Conservation (phyloP, 352 stramenopile genomes). For the Phytophthora foliorum region DNA sequence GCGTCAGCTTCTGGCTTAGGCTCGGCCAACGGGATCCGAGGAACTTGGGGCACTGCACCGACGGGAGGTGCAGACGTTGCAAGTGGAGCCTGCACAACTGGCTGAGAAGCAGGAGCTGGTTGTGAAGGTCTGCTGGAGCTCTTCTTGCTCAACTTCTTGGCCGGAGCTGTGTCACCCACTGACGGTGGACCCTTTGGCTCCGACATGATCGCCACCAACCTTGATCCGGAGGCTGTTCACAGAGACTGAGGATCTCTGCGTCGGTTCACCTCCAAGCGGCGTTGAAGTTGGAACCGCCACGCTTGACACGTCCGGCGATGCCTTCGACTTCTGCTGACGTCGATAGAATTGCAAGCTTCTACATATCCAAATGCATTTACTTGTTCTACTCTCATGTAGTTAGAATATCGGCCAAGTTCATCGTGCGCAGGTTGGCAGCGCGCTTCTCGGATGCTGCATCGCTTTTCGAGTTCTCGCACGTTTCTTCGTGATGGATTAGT, state of each 20-base stretch:
- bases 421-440: constrained; percentile 2
- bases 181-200: constrained; percentile 43
- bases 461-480: neutral
- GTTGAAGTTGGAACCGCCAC: constrained; percentile 12
- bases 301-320: neutral
- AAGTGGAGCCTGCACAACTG: constrained; percentile 13
- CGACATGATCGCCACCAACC: constrained; percentile 34
- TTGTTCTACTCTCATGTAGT: neutral
- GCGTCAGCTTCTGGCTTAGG: constrained; percentile 44
- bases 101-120: constrained; percentile 19
- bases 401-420: constrained; percentile 25
- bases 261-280: constrained; percentile 18
- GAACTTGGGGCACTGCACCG: constrained; percentile 39
- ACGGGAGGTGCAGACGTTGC: constrained; percentile 17
- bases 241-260: constrained; percentile 11
- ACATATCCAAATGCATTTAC: neutral
- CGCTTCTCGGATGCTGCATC: neutral
- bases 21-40: constrained; percentile 57
- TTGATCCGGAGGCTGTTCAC: constrained; percentile 8
- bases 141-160: constrained; percentile 54
- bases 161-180: constrained; percentile 5
- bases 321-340: no score
- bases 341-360: no score
- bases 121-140: constrained; percentile 25
- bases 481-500: neutral